Evolutionary conservation across 345 rosid genomes (phyloP), one percentile per base, ranked within the genome.

Genomic region (Nephelium lappaceum): DNA sequence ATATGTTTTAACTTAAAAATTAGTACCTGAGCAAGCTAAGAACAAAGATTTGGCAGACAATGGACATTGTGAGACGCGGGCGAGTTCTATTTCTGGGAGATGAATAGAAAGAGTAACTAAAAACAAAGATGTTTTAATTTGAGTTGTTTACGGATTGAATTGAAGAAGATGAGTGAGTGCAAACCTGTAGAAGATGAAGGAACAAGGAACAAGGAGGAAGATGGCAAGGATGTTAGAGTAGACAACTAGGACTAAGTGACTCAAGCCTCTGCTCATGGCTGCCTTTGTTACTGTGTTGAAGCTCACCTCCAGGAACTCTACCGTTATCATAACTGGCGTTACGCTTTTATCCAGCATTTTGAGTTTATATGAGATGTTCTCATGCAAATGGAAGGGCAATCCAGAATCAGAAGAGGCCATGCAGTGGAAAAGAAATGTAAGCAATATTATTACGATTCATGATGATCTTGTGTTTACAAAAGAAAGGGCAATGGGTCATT

Each of bases 101-200:
- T n/a, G 69, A 43, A 14, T 9, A 18, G 11, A n/a, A 21, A 27
- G 58, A 58, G 10, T 42, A 45, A 36, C 11, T 12, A 16, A 24
- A 42, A 23, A 42, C 25, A 27, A 42, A 73, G 39, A 3, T 11
- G 12, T 21, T 7, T 18, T 61, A 25, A n/a, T n/a, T 58, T 51
- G 38, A 73, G 25, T n/a, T n/a, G n/a, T n/a, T n/a, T n/a, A n/a
- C n/a, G n/a, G n/a, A n/a, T 21, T 41, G 24, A 61, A 61, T 23
- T 21, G 41, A 21, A 16, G 51, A 58, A 72, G 51, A 58, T 39
- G 7, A 6, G 38, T 31, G 0, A 57, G 42, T 39, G 11, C n/a
- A 41, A 67, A 85, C 88, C 84, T 80, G 81, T 85, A 85, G 66
- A 78, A 83, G 72, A 85, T 1, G 60, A 75, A 51, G 60, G 77